Percentiles rank a stretch among this genome's conserved stretches.
These are phyloP conservation scores for Peterozyma xylosa DNA, from an alignment of 805 yeast species.

Conservation along the genomic window DNA sequence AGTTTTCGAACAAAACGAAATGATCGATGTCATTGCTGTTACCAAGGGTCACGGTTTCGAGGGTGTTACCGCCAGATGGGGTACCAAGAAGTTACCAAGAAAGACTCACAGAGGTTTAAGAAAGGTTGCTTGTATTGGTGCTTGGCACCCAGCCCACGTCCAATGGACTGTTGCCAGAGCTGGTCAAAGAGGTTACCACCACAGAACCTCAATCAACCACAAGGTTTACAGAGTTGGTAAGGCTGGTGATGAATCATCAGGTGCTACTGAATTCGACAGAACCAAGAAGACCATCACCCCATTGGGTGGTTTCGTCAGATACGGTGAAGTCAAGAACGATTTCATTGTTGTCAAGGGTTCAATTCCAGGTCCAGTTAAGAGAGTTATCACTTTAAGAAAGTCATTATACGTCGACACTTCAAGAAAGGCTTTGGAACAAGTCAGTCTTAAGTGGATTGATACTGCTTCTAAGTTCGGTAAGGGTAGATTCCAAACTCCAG, in stretches of 20 bases:
- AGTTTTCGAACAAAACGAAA: conserved; percentile 98
- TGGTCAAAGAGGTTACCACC: conserved; percentile 99
- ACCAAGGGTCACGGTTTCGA: conserved; percentile 99
- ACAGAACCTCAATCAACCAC: conserved; percentile 99
- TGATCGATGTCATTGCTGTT: conserved; percentile 97
- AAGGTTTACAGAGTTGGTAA: conserved; percentile 99
- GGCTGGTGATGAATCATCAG: conserved; percentile 90
- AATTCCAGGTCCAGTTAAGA: conserved; percentile 99
- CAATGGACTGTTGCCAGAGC: conserved; percentile 99
- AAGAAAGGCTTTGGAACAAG: conserved; percentile 95
- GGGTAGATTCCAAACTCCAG: conserved; percentile 99
- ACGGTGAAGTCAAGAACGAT: conserved; percentile 97
- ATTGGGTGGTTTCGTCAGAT: conserved; percentile 99
- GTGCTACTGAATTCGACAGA: conserved; percentile 97
- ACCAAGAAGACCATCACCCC: conserved; percentile 99
- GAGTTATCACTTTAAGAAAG: conserved; percentile 98
- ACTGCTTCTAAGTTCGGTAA: conserved; percentile 99
- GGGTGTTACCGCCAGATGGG: conserved; percentile 99
- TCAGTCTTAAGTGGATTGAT: conserved; percentile 98
- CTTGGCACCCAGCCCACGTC: conserved; percentile 99
- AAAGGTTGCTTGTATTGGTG: conserved; percentile 99
- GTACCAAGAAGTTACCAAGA: conserved; percentile 99
- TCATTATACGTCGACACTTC: conserved; percentile 96
- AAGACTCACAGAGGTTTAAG: conserved; percentile 99
- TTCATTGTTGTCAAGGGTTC: conserved; percentile 97